phyloP scores from a whole-genome alignment of 164 flowering plant species.

The Stephania japonica region DNA sequence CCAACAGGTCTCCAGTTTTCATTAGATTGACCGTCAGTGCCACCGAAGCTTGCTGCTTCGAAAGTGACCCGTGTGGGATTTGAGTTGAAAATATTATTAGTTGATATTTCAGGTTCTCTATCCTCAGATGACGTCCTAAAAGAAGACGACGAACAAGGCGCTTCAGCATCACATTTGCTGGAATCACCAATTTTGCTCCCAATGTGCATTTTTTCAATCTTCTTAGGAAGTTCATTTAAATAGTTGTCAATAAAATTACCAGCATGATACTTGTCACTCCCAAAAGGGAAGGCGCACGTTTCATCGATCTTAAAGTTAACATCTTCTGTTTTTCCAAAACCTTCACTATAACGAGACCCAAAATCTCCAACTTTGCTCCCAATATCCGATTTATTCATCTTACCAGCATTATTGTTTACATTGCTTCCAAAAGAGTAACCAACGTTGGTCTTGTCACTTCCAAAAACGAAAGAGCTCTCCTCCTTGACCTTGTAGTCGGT shows the following conservation, averaged over 20 bases:
- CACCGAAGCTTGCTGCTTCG: conserved; percentile 15
- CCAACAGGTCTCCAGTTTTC: conserved; percentile 16
- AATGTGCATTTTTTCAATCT: conserved; percentile 29
- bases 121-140: neutral
- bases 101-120: conserved; percentile 13
- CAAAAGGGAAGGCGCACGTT: conserved; percentile 10
- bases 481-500: conserved; percentile 3
- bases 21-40: conserved; percentile 10
- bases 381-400: conserved; percentile 28
- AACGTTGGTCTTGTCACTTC: conserved; percentile 7
- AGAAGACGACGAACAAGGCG: conserved; percentile 15
- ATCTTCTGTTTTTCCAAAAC: conserved; percentile 3
- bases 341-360: conserved; percentile 12
- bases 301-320: conserved; percentile 6
- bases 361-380: conserved; percentile 20
- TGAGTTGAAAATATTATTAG: conserved; percentile 1
- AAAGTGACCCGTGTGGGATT: conserved; percentile 20
- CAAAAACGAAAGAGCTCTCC: conserved; percentile 10
- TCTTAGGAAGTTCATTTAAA: conserved; percentile 17
- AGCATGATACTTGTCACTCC: conserved; percentile 7
- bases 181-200: conserved; percentile 21
- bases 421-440: conserved; percentile 10
- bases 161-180: conserved; percentile 8
- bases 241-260: conserved; percentile 10
- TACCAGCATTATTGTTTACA: conserved; percentile 15